A percentile compares a stretch with the other conserved stretches of the same genome.
Evolutionary conservation across 441 rosid species (phyloP).

Genomic region (Flueggea neowawraea): DNA sequence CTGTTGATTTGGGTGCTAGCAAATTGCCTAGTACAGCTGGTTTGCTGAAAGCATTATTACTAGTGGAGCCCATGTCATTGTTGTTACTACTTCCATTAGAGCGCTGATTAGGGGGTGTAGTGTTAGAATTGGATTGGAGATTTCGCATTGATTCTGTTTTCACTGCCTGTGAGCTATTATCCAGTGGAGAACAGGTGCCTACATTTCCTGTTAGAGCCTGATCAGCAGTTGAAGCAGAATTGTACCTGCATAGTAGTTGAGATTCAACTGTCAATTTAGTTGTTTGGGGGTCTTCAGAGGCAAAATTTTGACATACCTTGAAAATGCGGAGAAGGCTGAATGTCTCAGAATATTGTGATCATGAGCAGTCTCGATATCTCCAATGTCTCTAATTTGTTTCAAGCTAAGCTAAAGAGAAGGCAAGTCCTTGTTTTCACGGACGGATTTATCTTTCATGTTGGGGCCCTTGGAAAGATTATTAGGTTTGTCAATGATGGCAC

Average conservation of each 20-base stretch:
- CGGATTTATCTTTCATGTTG: slow-evolving; percentile 28
- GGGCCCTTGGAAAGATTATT: slow-evolving; percentile 23
- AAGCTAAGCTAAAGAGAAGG: slow-evolving; percentile 42
- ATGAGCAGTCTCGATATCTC: slow-evolving; percentile 29
- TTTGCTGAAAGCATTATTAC: slow-evolving; percentile 29
- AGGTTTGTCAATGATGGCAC: slow-evolving; percentile 20
- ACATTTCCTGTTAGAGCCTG: slow-evolving; percentile 35
- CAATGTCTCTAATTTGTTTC: slow-evolving; percentile 38
- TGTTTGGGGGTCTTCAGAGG: slow-evolving; percentile 1
- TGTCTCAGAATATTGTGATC: slow-evolving; percentile 54
- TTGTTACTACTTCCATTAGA: slow-evolving; percentile 52
- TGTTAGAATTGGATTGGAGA: slow-evolving; percentile 28
- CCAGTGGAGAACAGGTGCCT: slow-evolving; percentile 34
- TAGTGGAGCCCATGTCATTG: slow-evolving; percentile 45
- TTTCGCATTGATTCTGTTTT: slow-evolving; percentile 29
- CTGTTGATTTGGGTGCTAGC: slow-evolving; percentile 30
- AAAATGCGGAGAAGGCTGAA: slow-evolving; percentile 70
- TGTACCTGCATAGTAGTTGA: slow-evolving; percentile 42
- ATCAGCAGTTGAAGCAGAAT: slow-evolving; percentile 38
- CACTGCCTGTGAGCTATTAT: slow-evolving; percentile 28
- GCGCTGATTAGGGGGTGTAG: slow-evolving; percentile 38
- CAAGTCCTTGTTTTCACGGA: slow-evolving; percentile 29
- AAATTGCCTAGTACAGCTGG: slow-evolving; percentile 25
- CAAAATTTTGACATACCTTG: slow-evolving; percentile 41
- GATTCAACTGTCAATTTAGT: slow-evolving; percentile 7